Evolutionary conservation across 2,329 filamentous ascomycete genomes (phyloP), one percentile per base, ranked within the genome.

Genomic region (Sporothrix euskadiensis): DNA sequence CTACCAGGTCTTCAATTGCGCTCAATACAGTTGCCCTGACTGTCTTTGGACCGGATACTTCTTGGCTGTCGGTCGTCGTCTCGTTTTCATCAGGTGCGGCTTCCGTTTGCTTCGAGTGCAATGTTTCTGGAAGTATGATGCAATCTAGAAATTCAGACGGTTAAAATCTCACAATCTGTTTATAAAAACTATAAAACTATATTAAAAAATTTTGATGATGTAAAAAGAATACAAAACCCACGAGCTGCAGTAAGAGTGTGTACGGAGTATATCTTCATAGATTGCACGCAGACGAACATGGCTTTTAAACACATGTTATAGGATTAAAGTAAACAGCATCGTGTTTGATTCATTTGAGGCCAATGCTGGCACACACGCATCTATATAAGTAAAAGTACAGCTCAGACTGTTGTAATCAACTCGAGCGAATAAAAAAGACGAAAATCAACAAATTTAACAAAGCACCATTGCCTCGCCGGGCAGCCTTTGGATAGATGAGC

Each of bases 391-490:
- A 56, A 26, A 26, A 56, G 44, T 61, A 39, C 57, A 61, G 16
- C 57, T 61, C 32, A 22, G 16, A 61, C 30, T 22, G 57, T 19
- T 47, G 14, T 6, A 39, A 16, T n/a, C 32, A n/a, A 19, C 32
- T 22, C 19, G 32, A 10, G n/a, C 57, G 16, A n/a, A 22, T 10
- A 22, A 6, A 61, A 8, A 61, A n/a, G 12, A 61, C 26, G 16
- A 9, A 32, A 4, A 30, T 30, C 9, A 26, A 30, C 52, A 12
- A 26, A 9, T 30, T 10, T 22, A 63, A 4, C 8, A 63, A n/a
- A 22, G 41, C 30, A 35, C 49, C 44, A 52, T 26, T 52, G 44
- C 65, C 65, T 52, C 65, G 26, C 65, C 65, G 44, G 65, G 65
- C 19, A 44, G n/a, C 44, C 3, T 30, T 30, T 16, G 61, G 22